Base-by-base conservation (phyloP, 208 protist genomes). In the Acanthamoeba triangularis region DNA sequence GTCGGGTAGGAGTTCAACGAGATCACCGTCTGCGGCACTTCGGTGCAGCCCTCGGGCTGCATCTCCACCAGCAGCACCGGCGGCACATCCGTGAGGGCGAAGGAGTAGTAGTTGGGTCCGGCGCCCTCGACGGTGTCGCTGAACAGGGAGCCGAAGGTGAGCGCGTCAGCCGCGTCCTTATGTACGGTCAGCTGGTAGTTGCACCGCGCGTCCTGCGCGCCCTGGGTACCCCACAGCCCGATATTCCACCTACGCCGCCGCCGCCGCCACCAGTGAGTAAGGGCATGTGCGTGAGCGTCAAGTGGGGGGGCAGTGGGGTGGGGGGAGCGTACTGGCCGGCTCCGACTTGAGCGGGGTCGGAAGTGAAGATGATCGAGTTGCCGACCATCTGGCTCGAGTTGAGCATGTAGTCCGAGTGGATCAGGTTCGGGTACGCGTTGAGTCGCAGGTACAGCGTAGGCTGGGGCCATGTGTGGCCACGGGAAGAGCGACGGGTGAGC, bases 281-380 rank as follows among this genome's bases (percentile, higher is more conserved):
- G 59, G 3, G 59, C 59, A 6, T 2, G 23, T 78, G n/a, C 69
- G 28, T 52, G 49, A 11, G 49, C 11, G 69, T 2, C 13, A 10
- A 41, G 69, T 2, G 13, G 3, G 13, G 35, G 18, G 2, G 30
- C 13, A 16, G 28, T 13, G 35, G 20, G 28, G 13, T 3, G 13
- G 69, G 13, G 6, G 18, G 69, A 6, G 11, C 69, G 69, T 78
- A 37, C 69, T 37, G 69, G 69, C 69, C 69, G 33, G 69, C 8
- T 7, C 10, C 16, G 69, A 78, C 28, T 16, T 78, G 20, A n/a
- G 28, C 4, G 18, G 69, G 69, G 28, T 78, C 69, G 28, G 69
- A 78, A 4, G 69, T 78, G 69, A 78, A 78, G 3, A 78, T n/a
- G 16, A 78, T 78, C 69, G 69, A 78, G 69, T 78, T 78, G 35